Percentiles rank a stretch among this genome's conserved stretches.
These are phyloP conservation scores for Agarophyton chilense DNA, from an alignment of 23 red algal species.

Conservation along the genomic window DNA sequence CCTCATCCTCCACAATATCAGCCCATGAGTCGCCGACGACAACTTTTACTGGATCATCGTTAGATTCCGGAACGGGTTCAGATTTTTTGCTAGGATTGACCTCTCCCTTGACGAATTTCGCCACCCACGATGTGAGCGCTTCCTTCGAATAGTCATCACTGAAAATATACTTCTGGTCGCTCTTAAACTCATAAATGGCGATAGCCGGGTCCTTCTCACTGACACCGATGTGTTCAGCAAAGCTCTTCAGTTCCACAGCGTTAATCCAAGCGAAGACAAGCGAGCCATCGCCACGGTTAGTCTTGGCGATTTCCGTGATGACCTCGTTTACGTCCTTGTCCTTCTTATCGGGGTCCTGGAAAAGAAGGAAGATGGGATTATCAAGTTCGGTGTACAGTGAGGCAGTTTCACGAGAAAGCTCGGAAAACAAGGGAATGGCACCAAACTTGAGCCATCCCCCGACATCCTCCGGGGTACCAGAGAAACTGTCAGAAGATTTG, in stretches of 20 bases:
- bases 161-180: constrained; percentile 75
- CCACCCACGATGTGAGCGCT: constrained; percentile 50
- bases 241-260: constrained; percentile 71
- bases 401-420: constrained; percentile 73
- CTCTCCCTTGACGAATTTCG: constrained; percentile 59
- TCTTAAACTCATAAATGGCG: constrained; percentile 78
- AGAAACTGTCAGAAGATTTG: constrained; percentile 26
- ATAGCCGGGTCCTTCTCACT: constrained; percentile 53
- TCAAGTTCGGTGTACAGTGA: constrained; percentile 73
- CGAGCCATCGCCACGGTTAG: constrained; percentile 15
- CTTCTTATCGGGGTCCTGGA: constrained; percentile 71
- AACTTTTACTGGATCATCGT: constrained; percentile 76
- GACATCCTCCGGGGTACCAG: constrained; percentile 43
- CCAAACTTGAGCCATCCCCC: constrained; percentile 40
- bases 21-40: constrained; percentile 92
- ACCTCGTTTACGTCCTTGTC: constrained; percentile 35
- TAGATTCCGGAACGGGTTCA: constrained; percentile 74
- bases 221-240: constrained; percentile 79
- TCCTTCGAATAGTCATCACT: constrained; percentile 49
- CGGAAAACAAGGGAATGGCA: constrained; percentile 60
- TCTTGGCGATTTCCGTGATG: constrained; percentile 68
- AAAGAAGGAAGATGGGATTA: constrained; percentile 68
- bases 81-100: constrained; percentile 66
- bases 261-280: constrained; percentile 68
- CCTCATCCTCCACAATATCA: constrained; percentile 82